Evolutionary conservation across 148 eudicot species (phyloP).

Genomic region (Selenicereus undatus): DNA sequence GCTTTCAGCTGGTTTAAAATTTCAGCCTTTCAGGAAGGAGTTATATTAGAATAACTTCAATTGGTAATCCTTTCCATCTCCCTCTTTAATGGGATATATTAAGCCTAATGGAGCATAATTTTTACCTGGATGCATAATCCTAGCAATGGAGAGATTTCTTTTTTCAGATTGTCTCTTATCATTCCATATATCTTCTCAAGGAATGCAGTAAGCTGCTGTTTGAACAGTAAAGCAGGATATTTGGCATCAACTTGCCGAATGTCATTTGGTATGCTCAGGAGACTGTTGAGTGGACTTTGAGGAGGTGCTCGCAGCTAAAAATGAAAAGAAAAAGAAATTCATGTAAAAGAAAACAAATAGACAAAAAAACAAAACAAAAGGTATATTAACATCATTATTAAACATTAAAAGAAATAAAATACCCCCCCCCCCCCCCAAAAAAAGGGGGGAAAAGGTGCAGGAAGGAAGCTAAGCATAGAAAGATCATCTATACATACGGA

Average conservation of each 20-base stretch:
- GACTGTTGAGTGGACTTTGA: slow-evolving; percentile 73
- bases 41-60: neutral
- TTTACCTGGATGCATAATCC: slow-evolving; percentile 93
- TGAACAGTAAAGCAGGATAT: slow-evolving; percentile 94
- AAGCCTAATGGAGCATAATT: neutral
- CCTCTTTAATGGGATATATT: neutral
- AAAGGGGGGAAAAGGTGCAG: neutral
- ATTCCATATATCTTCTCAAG: slow-evolving; percentile 97
- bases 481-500: slow-evolving; percentile 48
- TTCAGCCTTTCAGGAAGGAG: neutral
- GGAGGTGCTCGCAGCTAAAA: slow-evolving; percentile 77
- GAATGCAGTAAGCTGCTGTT: slow-evolving; percentile 97
- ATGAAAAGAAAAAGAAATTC: neutral
- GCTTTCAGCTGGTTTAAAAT: too few relatives aligned
- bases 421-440: neutral
- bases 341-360: neutral
- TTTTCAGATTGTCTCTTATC: slow-evolving; percentile 95
- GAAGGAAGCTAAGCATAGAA: neutral
- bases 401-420: neutral
- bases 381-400: neutral
- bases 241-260: slow-evolving; percentile 93
- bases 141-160: slow-evolving; percentile 91
- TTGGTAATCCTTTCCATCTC: neutral
- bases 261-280: slow-evolving; percentile 67
- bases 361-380: neutral